Evolutionary conservation across 495 filamentous ascomycete species (phyloP).

Genomic region (Podospora conica): DNA sequence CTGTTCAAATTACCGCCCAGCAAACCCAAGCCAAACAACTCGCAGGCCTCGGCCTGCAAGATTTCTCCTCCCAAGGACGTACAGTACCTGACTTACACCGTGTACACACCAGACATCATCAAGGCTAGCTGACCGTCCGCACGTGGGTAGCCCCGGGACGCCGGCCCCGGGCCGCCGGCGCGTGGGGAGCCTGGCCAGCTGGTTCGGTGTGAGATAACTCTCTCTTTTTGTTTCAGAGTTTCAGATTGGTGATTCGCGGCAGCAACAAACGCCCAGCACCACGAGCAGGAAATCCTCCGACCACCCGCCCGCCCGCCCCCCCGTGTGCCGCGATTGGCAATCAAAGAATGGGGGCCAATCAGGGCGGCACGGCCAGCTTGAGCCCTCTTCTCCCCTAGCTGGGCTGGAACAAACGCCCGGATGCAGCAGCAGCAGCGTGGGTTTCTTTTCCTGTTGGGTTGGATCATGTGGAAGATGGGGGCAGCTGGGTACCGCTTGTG

Average conservation of each 20-base stretch:
- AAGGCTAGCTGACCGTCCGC: neutral
- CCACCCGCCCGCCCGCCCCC: neutral
- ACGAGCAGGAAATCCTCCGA: conserved; percentile 7
- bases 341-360: conserved; percentile 5
- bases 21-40: neutral
- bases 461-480: neutral
- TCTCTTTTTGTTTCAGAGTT: conserved; percentile 3
- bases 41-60: neutral
- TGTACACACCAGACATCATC: neutral
- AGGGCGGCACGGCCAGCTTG: neutral
- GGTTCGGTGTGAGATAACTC: neutral
- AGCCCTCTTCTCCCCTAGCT: too few relatives aligned
- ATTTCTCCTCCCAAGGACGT: neutral
- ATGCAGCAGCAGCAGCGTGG: too few relatives aligned
- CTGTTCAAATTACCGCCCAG: neutral
- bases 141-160: neutral
- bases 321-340: neutral
- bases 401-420: neutral
- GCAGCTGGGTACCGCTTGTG: neutral
- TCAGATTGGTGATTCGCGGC: conserved; percentile 2
- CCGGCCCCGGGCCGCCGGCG: too few relatives aligned
- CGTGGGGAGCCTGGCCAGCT: neutral
- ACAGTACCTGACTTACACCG: neutral
- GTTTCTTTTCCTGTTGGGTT: neutral
- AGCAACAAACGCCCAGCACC: neutral